Evolutionary conservation across 768 basidiomycete species (phyloP), one percentile per base, ranked within the genome.

Genomic region (Rhodotorula paludigena): DNA sequence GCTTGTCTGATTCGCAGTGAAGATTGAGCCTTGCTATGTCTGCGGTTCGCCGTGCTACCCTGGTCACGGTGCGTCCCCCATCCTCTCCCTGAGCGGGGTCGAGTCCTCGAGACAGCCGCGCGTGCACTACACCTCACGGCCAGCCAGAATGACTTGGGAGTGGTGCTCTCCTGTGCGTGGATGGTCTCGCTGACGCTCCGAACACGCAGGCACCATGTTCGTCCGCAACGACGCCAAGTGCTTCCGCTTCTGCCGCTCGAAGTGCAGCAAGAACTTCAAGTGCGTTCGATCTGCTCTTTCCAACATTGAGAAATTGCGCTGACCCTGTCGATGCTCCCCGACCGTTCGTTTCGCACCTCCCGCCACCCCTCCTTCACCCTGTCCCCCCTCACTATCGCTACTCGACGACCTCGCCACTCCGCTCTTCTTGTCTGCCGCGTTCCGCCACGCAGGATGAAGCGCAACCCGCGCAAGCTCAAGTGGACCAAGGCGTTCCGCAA

Each of bases 251-350:
- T 99, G 96, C 80, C 90, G 91, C 15, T 92, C 90, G 77, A 98
- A 98, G 90, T 99, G 96, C 78, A 90, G 97, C 80, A 98, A 98
- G 81, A 99, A 97, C 80, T 99, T 99, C 86, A 99, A 99, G 92
- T 91, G 75, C 72, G 84, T 77, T 15, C 53, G 10, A 8, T 18
- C 14, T 20, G 2, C 48, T 20, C 30, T 18, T 32, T 45, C 52
- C 1, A 23, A 5, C 25, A 16, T 21, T 14, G 47, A 21, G 41
- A 41, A 41, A 41, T 41, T 8, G 48, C 3, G 32, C 53, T 6
- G 42, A 9, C 2, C 7, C 32, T 52, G 39, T 15, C 23, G 41
- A 41, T 3, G 35, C 47, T 14, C 32, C 33, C 53, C 48, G 9
- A 18, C 38, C n/a, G 25, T 38, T 2, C 35, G 32, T 38, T 11